These are phyloP conservation scores for Triticum monococcum DNA, from an alignment of 176 grass and related monocot genomes.

Conservation along the genomic window DNA sequence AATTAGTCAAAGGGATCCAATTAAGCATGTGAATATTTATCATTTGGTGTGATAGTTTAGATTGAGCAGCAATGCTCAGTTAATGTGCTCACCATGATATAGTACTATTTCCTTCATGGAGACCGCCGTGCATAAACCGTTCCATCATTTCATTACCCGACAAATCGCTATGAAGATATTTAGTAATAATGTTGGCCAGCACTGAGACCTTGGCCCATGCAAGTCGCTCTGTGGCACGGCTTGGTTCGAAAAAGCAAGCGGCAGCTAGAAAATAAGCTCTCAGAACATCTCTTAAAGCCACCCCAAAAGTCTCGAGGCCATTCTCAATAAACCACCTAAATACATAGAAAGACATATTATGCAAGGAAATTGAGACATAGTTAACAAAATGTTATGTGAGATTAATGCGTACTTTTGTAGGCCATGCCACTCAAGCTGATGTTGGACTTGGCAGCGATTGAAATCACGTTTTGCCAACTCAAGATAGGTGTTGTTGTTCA, in stretches of 20 bases:
- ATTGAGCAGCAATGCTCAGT: background rate
- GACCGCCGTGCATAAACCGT: constrained; percentile 25
- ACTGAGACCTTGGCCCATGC: constrained; percentile 61
- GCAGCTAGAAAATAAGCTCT: constrained; percentile 61
- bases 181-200: constrained; percentile 40
- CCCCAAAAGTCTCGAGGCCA: constrained; percentile 33
- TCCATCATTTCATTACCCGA: constrained; percentile 26
- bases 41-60: background rate
- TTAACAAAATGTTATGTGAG: background rate
- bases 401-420: constrained; percentile 55
- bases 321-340: constrained; percentile 68
- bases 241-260: constrained; percentile 66
- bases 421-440: constrained; percentile 64
- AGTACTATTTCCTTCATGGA: constrained; percentile 13
- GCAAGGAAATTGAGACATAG: background rate
- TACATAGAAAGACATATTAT: background rate
- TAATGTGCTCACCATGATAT: constrained; percentile 32
- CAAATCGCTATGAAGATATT: constrained; percentile 9
- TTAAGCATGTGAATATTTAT: background rate
- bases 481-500: constrained; percentile 69
- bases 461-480: constrained; percentile 77
- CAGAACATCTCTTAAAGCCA: constrained; percentile 40
- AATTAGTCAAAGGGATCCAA: background rate
- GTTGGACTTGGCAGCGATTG: constrained; percentile 65
- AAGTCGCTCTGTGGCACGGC: constrained; percentile 45